Evolutionary conservation across 257 asterid species (phyloP), one percentile per base, ranked within the genome.

Genomic region (Linderniella brevidens): DNA sequence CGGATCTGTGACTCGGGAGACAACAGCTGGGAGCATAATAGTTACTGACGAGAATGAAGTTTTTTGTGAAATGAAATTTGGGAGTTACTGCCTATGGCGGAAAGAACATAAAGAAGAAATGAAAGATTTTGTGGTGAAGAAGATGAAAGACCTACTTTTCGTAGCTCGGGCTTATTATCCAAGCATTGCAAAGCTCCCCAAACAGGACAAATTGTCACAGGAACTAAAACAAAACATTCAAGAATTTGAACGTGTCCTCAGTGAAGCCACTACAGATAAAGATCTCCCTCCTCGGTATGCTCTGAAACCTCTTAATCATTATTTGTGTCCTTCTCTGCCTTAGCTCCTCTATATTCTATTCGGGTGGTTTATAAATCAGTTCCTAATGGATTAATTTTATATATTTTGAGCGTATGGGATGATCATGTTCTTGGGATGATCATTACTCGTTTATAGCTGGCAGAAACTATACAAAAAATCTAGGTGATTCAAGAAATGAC

Each of bases 141-240:
- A 58, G 77, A 85, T 90, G 98, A 90, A 90, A 74, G 96, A 90
- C 76, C 76, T 78, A 48, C 88, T 90, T 50, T 90, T 68, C 71
- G 98, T 90, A 55, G 96, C 98, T 42, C 96, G 98, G 48, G 98
- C 98, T 43, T 90, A 90, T 52, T 81, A 64, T 75, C 98, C 96
- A 48, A 90, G 98, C 58, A 85, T 90, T 68, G 94, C 94, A 47
- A 90, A 90, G 71, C 77, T 90, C 59, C 92, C 96, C 17, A 62
- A 68, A 53, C 72, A 72, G 42, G 92, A 85, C 57, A 78, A 79
- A 61, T 71, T 90, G 60, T 76, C 94, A 13, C 94, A 68, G 59
- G 93, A 90, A 64, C 48, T 90, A 77, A 85, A 74, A 85, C 87
- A 76, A 73, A 90, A 75, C 37, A 90, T 85, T 66, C 98, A 90